Conservation (phyloP, 2,329 filamentous ascomycete genomes). For the Pseudogymnoascus sp. region DNA sequence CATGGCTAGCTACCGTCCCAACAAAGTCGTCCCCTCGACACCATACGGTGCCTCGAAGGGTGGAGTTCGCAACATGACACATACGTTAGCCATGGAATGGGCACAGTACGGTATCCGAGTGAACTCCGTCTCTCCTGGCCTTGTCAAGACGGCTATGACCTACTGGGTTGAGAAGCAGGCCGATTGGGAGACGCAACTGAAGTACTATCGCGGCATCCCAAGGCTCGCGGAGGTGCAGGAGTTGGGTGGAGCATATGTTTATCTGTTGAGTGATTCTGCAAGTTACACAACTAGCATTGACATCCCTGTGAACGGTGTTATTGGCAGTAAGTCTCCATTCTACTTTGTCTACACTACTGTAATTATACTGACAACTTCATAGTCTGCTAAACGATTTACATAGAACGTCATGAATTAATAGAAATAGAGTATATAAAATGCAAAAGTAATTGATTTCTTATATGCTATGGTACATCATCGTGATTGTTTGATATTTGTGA, state of each 20-base stretch:
- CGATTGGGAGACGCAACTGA: constrained; percentile 45
- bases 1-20: constrained; percentile 41
- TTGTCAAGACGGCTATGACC: constrained; percentile 31
- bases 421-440: neutral
- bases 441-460: neutral
- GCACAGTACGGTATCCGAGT: constrained; percentile 30
- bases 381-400: neutral
- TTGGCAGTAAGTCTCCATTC: neutral
- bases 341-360: neutral
- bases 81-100: constrained; percentile 32
- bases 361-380: neutral
- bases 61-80: constrained; percentile 35
- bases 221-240: constrained; percentile 44
- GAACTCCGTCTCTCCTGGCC: constrained; percentile 33
- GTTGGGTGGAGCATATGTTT: constrained; percentile 26
- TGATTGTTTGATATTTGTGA: neutral
- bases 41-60: constrained; percentile 39
- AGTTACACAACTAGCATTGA: constrained; percentile 34
- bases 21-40: constrained; percentile 28
- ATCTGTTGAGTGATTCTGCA: constrained; percentile 26
- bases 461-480: neutral
- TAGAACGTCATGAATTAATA: neutral
- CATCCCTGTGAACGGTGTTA: constrained; percentile 31
- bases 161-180: constrained; percentile 42
- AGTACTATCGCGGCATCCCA: constrained; percentile 48